Base-by-base conservation (phyloP, 345 rosid species). In the Citrus glauca region DNA sequence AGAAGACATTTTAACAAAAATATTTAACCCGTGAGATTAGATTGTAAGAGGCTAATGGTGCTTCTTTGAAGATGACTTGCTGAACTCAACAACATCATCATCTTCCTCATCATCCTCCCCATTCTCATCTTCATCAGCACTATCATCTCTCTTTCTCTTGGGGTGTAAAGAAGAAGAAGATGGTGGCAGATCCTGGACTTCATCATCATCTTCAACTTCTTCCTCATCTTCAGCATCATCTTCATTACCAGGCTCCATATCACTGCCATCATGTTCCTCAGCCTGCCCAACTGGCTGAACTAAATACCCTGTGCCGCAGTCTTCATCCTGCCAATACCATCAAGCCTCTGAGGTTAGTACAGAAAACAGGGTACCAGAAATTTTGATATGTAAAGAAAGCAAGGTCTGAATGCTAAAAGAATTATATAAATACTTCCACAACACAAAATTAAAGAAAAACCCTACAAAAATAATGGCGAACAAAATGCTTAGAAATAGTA, bases 131-230 rank as follows among this genome's bases (percentile, higher is more conserved):
- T 71, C 88, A 7, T 75, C 87, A 0, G 40, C 74, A 16, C 78
- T 88, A 37, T 73, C 83, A 38, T 65, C 84, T 40, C 93, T 86
- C 81, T 91, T 90, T 84, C 95, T 87, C 81, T 91, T 91, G 4
- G 61, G 79, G 24, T 78, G 87, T 2, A 93, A 84, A 13, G 89
- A 69, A 2, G 93, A 85, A 17, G 89, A 69, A 13, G 91, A 83
- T 35, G 88, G 78, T n/a, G 88, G 85, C 25, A 82, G 72, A 60
- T 67, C 77, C 63, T 84, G 84, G 78, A 71, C 82, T 30, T 82
- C 85, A 40, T 83, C 87, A 5, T 85, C 89, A 73, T 81, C 86
- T 9, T 85, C 89, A 28, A 80, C 90, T 57, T 85, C 88, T 79
- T 84, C 92, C 77, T 85, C 89, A 24, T 84, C 95, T 42, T 83